A percentile compares a stretch with the other conserved stretches of the same genome.
Evolutionary conservation across 2,329 filamentous ascomycete genomes (phyloP).

Genomic region (Ophiostoma sp.): DNA sequence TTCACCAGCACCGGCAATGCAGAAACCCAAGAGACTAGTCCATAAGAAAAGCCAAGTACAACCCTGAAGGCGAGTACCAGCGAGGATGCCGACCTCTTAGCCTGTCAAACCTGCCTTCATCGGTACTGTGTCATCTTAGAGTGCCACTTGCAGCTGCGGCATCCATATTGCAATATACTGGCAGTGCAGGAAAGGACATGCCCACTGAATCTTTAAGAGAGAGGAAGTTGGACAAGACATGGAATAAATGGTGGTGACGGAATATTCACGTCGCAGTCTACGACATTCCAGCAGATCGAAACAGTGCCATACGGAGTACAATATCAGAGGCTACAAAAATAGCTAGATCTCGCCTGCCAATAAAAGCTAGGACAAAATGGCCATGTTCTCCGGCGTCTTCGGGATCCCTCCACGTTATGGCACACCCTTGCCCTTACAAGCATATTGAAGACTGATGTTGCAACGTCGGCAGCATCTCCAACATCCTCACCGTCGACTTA

Average conservation of each 20-base stretch:
- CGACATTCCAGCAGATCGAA: no score
- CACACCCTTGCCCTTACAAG: not conserved
- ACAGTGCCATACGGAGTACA: no score
- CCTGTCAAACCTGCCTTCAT: not conserved
- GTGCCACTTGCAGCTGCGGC: not conserved
- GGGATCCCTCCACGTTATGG: not conserved
- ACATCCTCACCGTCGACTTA: not conserved
- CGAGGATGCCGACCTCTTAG: not conserved
- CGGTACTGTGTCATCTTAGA: not conserved
- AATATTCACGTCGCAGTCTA: no score
- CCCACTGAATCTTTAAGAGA: not conserved
- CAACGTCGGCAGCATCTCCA: not conserved
- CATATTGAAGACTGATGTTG: not conserved
- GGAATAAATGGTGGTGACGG: not conserved
- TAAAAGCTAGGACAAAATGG: not conserved
- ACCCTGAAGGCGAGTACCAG: not conserved
- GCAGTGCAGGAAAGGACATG: not conserved
- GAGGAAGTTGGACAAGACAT: not conserved
- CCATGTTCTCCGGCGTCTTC: not conserved
- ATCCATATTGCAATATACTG: not conserved
- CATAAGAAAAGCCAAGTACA: not conserved
- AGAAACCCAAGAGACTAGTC: not conserved
- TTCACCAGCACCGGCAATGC: not conserved
- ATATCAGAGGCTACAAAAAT: no score
- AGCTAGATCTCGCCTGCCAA: no score